Evolutionary conservation across 768 basidiomycete species (phyloP), one percentile per base, ranked within the genome.

Genomic region (Pleurotus eryngii): DNA sequence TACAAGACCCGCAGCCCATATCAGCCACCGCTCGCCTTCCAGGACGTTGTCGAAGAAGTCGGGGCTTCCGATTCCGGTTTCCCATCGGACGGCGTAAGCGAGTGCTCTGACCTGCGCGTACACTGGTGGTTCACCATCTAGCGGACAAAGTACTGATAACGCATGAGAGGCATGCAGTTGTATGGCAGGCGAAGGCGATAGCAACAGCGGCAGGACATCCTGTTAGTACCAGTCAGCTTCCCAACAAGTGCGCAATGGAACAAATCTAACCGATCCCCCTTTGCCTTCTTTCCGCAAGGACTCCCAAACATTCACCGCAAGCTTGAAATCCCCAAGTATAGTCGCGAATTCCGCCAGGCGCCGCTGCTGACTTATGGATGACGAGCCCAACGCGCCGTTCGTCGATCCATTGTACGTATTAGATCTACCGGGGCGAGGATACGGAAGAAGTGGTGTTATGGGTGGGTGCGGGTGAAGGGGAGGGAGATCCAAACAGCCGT

Each of bases 261-360:
- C 18, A 14, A 17, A 55, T 15, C 85, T 61, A 71, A 95, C 93
- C 26, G 89, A 90, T 43, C 95, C 95, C 37, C 87, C 86, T 66
- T 91, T 94, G 43, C 82, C 83, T 59, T 98, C 95, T 67, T 94
- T 94, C 49, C 92, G 78, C 35, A 94, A 67, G 3, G 86, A 76
- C 67, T 98, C 97, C 90, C 95, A 98, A 3, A 95, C 84, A 6
- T 74, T 72, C 2, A 82, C 76, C 0, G 95, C 96, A 30, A 95
- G 78, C 63, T 91, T 93, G 68, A 86, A 85, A 70, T 99, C 97
- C 3, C 94, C 90, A 2, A 98, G 72, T 58, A 95, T 84, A 17
- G 97, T 97, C 7, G 93, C 87, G 72, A 98, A 95, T 70, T 99
- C 97, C 8, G 95, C 97, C 3, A 98, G 76, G n/a, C 96, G 85